phyloP scores from a whole-genome alignment of 148 eudicot genomes.

The Rhododendron molle region DNA sequence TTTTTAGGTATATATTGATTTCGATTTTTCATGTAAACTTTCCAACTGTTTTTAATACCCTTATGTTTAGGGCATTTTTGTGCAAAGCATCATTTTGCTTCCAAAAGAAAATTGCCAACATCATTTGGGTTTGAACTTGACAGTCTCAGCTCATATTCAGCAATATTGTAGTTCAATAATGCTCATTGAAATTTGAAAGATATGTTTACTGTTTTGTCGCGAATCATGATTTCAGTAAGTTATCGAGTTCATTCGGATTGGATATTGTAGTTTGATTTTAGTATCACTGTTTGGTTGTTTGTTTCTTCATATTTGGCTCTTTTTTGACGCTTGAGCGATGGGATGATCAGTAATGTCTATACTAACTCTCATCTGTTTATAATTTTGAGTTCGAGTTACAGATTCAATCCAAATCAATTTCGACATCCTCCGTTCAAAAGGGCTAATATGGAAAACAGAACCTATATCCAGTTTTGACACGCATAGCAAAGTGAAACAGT shows the following conservation, averaged over 20 bases:
- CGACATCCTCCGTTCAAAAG: neutral
- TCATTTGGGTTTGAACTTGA: neutral
- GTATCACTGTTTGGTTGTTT: neutral
- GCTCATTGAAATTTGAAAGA: neutral
- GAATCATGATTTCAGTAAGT: neutral
- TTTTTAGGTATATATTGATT: constrained; percentile 74
- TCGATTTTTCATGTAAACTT: neutral
- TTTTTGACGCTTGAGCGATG: neutral
- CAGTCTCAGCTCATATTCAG: neutral
- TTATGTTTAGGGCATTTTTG: neutral
- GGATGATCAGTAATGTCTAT: neutral
- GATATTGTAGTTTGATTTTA: neutral
- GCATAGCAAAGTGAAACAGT: neutral
- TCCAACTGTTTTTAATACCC: neutral
- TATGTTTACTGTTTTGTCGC: neutral
- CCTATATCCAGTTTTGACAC: neutral
- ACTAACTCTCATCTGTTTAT: neutral
- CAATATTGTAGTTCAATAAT: neutral
- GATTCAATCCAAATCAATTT: neutral
- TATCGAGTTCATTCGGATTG: neutral
- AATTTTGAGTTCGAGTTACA: neutral
- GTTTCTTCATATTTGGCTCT: neutral
- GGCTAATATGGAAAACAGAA: neutral
- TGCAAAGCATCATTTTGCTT: neutral
- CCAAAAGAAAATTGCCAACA: neutral